phyloP scores from a whole-genome alignment of 768 basidiomycete species.

The Baorangia bicolor region DNA sequence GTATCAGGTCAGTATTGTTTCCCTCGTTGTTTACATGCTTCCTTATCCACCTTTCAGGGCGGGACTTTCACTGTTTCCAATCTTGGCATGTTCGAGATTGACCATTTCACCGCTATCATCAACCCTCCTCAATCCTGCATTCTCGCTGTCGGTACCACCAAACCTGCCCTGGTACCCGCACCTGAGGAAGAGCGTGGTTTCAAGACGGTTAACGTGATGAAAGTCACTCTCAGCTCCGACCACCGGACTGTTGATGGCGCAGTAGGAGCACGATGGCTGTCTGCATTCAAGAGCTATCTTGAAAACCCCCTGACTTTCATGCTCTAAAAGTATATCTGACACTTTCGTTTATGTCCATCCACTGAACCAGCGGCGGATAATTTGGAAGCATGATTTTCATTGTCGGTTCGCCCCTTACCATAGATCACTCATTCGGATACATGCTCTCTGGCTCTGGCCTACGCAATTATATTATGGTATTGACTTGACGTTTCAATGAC shows the following conservation, averaged over 20 bases:
- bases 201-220: conserved; percentile 90
- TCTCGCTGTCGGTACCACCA: conserved; percentile 88
- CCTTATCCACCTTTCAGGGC: conserved; percentile 49
- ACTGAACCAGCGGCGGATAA: not conserved
- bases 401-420: conserved; percentile 16
- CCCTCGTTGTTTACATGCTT: not conserved
- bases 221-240: conserved; percentile 92
- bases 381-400: conserved; percentile 4
- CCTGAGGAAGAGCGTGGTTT: conserved; percentile 92
- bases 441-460: conserved; percentile 10
- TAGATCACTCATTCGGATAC: conserved; percentile 24
- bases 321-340: conserved; percentile 53
- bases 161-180: conserved; percentile 83
- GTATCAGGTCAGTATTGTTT: conserved; percentile 69
- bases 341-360: not conserved
- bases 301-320: conserved; percentile 98
- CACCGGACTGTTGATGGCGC: conserved; percentile 97
- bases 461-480: conserved; percentile 12
- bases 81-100: conserved; percentile 95
- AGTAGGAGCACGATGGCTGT: conserved; percentile 88
- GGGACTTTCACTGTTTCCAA: conserved; percentile 99
- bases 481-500: conserved; percentile 3
- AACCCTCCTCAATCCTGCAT: conserved; percentile 99
- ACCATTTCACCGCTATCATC: conserved; percentile 98
- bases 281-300: conserved; percentile 92